phyloP scores from a whole-genome alignment of 163 green algal species.

The Picocystis sp. region DNA sequence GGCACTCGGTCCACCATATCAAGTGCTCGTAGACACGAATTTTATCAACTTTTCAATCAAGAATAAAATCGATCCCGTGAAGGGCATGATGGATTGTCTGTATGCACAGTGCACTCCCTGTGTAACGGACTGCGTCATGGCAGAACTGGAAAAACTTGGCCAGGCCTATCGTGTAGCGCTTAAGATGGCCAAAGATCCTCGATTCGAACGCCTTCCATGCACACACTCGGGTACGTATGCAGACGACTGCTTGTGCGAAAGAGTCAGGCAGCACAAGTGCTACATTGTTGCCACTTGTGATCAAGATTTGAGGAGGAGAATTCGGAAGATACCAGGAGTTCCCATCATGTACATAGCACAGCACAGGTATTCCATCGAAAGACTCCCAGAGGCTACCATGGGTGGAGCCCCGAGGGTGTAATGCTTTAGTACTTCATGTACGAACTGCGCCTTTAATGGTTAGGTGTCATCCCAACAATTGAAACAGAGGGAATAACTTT shows the following conservation, averaged over 20 bases:
- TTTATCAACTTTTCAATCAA: conserved; percentile 99
- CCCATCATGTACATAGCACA: conserved; percentile 96
- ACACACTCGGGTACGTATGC: conserved; percentile 94
- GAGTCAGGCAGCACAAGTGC: conserved; percentile 86
- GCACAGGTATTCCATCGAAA: conserved; percentile 89
- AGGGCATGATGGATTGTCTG: conserved; percentile 97
- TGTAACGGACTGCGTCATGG: conserved; percentile 96
- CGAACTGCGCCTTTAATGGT: no score
- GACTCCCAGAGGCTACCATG: conserved; percentile 88
- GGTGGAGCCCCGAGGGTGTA: conserved; percentile 36
- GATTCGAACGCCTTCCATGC: conserved; percentile 81
- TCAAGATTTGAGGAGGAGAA: conserved; percentile 71
- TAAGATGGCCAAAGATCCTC: conserved; percentile 86
- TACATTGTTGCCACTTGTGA: conserved; percentile 99
- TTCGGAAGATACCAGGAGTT: conserved; percentile 98
- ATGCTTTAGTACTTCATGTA: neutral
- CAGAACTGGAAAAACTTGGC: conserved; percentile 96
- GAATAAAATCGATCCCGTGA: conserved; percentile 95
- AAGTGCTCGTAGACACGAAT: conserved; percentile 97
- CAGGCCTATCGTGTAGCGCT: conserved; percentile 95
- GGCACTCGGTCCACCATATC: conserved; percentile 91
- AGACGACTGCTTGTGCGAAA: conserved; percentile 95
- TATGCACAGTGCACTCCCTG: conserved; percentile 94
- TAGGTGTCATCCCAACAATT: no score
- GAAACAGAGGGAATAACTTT: no score